Percentiles rank a stretch among this genome's conserved stretches.
Evolutionary conservation across 2,329 filamentous ascomycete genomes (phyloP).

Genomic region (Remersonia thermophila): DNA sequence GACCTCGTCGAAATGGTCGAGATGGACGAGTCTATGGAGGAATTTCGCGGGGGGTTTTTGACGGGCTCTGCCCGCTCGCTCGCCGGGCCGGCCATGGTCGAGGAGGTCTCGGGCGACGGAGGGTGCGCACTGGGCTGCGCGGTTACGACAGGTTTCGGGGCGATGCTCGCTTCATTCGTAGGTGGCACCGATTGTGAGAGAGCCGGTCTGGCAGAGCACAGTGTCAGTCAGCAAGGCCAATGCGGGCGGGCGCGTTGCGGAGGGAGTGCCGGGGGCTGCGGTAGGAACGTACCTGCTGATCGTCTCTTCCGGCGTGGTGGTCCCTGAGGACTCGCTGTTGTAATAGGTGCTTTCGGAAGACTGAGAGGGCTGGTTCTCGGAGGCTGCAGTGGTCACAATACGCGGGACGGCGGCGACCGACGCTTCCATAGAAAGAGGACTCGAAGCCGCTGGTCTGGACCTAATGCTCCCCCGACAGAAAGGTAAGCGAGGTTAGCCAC

Average conservation of each 20-base stretch:
- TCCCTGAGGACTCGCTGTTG: constrained; percentile 26
- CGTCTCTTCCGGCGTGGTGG: constrained; percentile 22
- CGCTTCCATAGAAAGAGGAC: constrained; percentile 32
- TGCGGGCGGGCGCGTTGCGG: background rate
- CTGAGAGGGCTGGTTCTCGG: constrained; percentile 17
- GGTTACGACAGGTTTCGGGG: constrained; percentile 30
- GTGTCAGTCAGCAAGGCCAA: background rate
- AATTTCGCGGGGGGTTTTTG: constrained; percentile 51
- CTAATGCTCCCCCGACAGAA: constrained; percentile 23
- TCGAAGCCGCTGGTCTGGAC: constrained; percentile 33
- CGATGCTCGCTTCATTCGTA: constrained; percentile 40
- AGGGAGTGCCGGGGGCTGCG: background rate
- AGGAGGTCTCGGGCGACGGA: constrained; percentile 22
- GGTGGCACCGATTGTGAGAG: constrained; percentile 16
- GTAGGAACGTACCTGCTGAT: constrained; percentile 21
- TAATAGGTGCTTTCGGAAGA: constrained; percentile 24
- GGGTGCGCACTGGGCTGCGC: constrained; percentile 32
- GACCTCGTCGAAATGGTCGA: constrained; percentile 57
- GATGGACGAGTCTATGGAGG: constrained; percentile 88
- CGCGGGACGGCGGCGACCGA: constrained; percentile 23
- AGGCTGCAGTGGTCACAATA: constrained; percentile 21
- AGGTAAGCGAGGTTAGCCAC: constrained; percentile 19
- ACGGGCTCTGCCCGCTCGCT: constrained; percentile 28
- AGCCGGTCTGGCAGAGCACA: constrained; percentile 3
- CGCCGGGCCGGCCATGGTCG: constrained; percentile 37